Percentiles rank a stretch among this genome's conserved stretches.
These are phyloP conservation scores for Hygrophorus russula DNA, from an alignment of 768 basidiomycete species.

Conservation along the genomic window DNA sequence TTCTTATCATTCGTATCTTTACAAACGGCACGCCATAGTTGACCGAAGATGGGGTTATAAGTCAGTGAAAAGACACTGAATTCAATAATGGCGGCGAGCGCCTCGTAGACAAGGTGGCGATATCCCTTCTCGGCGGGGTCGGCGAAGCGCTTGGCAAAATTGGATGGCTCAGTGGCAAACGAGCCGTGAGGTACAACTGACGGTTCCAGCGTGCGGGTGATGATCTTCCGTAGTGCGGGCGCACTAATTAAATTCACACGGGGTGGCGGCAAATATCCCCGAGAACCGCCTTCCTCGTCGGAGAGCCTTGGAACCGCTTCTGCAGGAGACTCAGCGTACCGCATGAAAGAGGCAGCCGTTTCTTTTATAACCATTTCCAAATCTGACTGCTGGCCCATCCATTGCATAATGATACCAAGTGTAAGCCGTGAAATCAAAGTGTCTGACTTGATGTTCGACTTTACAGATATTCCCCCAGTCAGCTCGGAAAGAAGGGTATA, in stretches of 20 bases:
- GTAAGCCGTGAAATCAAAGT: slow-evolving; percentile 14
- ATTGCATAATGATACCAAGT: slow-evolving; percentile 14
- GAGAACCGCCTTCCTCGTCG: slow-evolving; percentile 10
- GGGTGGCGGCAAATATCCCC: slow-evolving; percentile 14
- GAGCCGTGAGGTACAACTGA: slow-evolving; percentile 8
- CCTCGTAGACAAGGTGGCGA: slow-evolving; percentile 12
- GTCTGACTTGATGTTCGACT: slow-evolving; percentile 8
- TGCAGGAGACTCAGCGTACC: slow-evolving; percentile 11
- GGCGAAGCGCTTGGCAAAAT: slow-evolving; percentile 13
- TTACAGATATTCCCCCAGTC: slow-evolving; percentile 15
- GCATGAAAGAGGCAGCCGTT: slow-evolving; percentile 6
- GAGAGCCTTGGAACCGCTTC: slow-evolving; percentile 6
- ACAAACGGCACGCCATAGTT: slow-evolving; percentile 20
- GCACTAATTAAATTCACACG: neutral
- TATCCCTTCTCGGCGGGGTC: slow-evolving; percentile 11
- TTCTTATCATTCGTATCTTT: slow-evolving; percentile 11
- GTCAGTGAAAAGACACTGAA: slow-evolving; percentile 16
- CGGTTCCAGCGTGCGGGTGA: slow-evolving; percentile 1
- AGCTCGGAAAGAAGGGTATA: slow-evolving; percentile 14
- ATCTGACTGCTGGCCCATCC: slow-evolving; percentile 13
- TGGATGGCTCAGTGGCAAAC: slow-evolving; percentile 6
- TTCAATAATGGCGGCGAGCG: slow-evolving; percentile 14
- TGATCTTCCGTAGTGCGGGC: slow-evolving; percentile 5
- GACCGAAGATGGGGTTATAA: slow-evolving; percentile 18
- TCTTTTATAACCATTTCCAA: slow-evolving; percentile 6